Evolutionary conservation across 2,329 filamentous ascomycete genomes (phyloP).

Genomic region (Aspergillus ibericus): DNA sequence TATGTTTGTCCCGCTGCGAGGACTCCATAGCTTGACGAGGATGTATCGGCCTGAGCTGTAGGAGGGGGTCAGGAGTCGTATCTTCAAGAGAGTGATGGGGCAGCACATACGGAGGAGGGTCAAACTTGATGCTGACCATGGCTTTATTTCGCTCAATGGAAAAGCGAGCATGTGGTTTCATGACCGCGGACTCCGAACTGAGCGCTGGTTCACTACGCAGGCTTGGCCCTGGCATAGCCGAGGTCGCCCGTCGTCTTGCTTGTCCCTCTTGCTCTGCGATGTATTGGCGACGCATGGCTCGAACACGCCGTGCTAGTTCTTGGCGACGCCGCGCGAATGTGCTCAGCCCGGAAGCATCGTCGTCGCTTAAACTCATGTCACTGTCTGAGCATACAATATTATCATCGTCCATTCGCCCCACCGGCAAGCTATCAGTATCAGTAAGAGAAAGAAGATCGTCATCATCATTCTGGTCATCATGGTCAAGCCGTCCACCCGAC

Average conservation of each 20-base stretch:
- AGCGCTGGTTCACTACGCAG: conserved; percentile 10
- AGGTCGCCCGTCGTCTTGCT: conserved; percentile 23
- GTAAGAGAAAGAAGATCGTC: conserved; percentile 29
- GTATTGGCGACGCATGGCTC: conserved; percentile 21
- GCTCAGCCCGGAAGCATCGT: conserved; percentile 21
- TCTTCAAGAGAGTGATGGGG: not conserved
- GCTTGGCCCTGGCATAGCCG: conserved; percentile 12
- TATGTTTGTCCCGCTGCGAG: conserved; percentile 72
- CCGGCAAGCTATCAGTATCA: conserved; percentile 27
- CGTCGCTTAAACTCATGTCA: conserved; percentile 34
- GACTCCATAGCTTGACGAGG: conserved; percentile 86
- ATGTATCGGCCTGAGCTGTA: conserved; percentile 75
- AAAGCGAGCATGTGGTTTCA: conserved; percentile 77
- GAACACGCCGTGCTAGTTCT: conserved; percentile 28
- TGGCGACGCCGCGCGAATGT: conserved; percentile 29
- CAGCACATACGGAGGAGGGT: conserved; percentile 43
- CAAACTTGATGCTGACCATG: conserved; percentile 81
- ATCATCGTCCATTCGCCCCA: conserved; percentile 32
- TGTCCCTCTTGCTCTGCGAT: conserved; percentile 16
- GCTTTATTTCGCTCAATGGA: conserved; percentile 79
- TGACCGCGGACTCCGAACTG: conserved; percentile 42
- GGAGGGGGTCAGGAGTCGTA: conserved; percentile 9
- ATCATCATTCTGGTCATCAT: conserved; percentile 26
- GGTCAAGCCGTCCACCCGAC: conserved; percentile 25
- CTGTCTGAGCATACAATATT: conserved; percentile 30